A percentile compares a stretch with the other conserved stretches of the same genome.
phyloP scores from a whole-genome alignment of 1,139 yeast species.

The Magnusiomyces fungicola region DNA sequence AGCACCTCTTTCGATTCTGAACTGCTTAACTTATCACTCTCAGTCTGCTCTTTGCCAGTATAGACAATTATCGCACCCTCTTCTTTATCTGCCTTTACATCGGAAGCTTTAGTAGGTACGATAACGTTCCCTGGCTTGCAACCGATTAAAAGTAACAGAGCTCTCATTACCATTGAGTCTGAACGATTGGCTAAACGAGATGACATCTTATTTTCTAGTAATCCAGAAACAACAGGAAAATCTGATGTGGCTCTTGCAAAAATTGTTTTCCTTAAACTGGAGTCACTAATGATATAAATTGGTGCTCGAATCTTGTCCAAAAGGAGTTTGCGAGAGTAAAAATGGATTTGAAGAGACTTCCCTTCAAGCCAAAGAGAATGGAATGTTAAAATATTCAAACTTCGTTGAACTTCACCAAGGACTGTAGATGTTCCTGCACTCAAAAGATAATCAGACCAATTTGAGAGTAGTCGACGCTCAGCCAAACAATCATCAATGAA shows the following conservation, averaged over 20 bases:
- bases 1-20: conserved; percentile 6
- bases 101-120: conserved; percentile 6
- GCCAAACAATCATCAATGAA: conserved; percentile 51
- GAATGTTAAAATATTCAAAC: conserved; percentile 22
- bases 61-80: conserved; percentile 5
- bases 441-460: conserved; percentile 52
- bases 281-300: conserved; percentile 20
- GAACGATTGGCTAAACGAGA: not conserved
- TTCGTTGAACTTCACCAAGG: conserved; percentile 24
- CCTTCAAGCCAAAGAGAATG: conserved; percentile 20
- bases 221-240: conserved; percentile 10
- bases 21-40: conserved; percentile 1
- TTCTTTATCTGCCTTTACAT: conserved; percentile 5
- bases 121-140: not conserved
- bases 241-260: conserved; percentile 4
- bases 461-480: conserved; percentile 25
- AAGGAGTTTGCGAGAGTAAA: conserved; percentile 19
- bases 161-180: not conserved
- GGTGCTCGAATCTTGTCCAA: conserved; percentile 20
- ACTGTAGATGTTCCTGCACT: conserved; percentile 61
- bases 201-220: conserved; percentile 5
- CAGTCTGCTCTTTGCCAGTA: conserved; percentile 10
- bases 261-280: not conserved
- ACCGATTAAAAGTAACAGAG: conserved; percentile 1
- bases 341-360: conserved; percentile 22